Conservation (phyloP, 768 basidiomycete genomes). For the Podaxis mareebaensis region DNA sequence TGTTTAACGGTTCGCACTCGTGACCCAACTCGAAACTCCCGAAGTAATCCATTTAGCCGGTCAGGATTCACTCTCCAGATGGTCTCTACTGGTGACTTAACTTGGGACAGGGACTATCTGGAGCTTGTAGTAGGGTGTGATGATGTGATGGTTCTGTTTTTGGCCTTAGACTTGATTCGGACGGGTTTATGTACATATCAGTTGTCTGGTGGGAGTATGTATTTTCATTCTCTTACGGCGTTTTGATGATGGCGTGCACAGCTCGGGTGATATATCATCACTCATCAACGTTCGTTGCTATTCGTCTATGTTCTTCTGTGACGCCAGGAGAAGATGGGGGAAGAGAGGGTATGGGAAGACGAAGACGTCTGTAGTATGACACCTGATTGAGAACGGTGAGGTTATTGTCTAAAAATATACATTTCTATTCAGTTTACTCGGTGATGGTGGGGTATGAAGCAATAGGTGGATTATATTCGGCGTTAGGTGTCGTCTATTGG, state of each 20-base stretch:
- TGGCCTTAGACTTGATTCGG: not conserved
- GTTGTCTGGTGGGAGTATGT: not conserved
- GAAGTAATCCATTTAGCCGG: not conserved
- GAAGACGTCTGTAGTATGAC: not conserved
- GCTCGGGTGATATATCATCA: slow-evolving; percentile 15
- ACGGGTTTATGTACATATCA: not conserved
- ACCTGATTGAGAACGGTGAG: not conserved
- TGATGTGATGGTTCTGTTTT: slow-evolving; percentile 2
- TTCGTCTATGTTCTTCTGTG: not conserved
- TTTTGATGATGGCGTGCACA: slow-evolving; percentile 15
- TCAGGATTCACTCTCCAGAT: not conserved
- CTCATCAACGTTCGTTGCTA: slow-evolving; percentile 6
- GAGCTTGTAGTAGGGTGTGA: not conserved
- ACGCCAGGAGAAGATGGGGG: not conserved
- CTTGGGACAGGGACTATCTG: not conserved
- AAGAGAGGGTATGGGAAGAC: not conserved
- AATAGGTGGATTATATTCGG: not conserved
- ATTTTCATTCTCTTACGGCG: not conserved
- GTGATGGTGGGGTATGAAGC: not conserved
- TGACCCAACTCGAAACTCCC: slow-evolving; percentile 12
- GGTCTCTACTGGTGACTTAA: not conserved
- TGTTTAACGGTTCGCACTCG: not conserved
- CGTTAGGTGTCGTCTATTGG: not conserved
- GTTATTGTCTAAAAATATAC: not conserved
- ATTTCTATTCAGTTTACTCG: not conserved